Conservation (phyloP, 2,329 filamentous ascomycete genomes). For the Colletotrichum camelliae region DNA sequence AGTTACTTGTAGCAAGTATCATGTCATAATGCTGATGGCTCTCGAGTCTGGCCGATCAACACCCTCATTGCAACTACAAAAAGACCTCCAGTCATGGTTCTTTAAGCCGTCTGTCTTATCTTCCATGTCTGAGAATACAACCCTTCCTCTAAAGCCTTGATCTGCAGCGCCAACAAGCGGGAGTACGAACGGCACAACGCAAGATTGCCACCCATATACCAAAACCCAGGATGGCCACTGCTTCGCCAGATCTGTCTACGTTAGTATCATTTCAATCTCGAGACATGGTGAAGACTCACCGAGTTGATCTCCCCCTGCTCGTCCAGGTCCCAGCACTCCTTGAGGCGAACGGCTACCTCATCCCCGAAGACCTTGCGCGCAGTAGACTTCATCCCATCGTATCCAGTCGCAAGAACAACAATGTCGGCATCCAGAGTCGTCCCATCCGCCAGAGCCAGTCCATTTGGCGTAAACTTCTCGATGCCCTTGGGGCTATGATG, state of each 20-base stretch:
- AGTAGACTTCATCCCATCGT: slow-evolving; percentile 71
- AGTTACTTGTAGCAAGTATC: not conserved
- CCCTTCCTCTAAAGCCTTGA: slow-evolving; percentile 49
- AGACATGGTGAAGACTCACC: not conserved
- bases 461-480: slow-evolving; percentile 49
- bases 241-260: slow-evolving; percentile 57
- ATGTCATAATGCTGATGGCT: not conserved
- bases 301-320: slow-evolving; percentile 55
- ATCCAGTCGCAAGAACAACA: slow-evolving; percentile 68
- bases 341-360: slow-evolving; percentile 60
- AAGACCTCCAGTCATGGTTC: not conserved
- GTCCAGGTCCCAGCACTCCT: slow-evolving; percentile 68
- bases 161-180: slow-evolving; percentile 56
- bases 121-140: slow-evolving; percentile 34
- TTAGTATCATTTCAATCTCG: not conserved
- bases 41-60: not conserved
- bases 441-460: slow-evolving; percentile 58
- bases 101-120: not conserved
- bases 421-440: slow-evolving; percentile 63
- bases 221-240: slow-evolving; percentile 68
- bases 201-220: slow-evolving; percentile 70
- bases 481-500: slow-evolving; percentile 62
- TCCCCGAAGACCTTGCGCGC: slow-evolving; percentile 68
- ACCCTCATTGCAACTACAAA: not conserved
- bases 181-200: slow-evolving; percentile 68